Evolutionary conservation across 306 rosid genomes (phyloP).

Genomic region (Quercus ilex): DNA sequence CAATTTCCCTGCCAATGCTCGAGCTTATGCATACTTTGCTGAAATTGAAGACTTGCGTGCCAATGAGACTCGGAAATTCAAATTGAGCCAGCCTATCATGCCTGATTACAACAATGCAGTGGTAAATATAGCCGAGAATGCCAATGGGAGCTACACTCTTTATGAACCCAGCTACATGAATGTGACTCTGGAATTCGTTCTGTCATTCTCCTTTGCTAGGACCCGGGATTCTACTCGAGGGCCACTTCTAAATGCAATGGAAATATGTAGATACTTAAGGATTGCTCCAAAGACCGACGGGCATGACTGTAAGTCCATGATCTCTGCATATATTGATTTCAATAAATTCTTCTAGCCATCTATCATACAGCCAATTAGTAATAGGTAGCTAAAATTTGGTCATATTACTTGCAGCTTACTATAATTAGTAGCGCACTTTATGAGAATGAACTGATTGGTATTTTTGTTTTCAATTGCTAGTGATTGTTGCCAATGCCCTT

Average conservation of each 20-base stretch:
- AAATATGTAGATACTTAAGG: constrained; percentile 70
- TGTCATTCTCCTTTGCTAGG: constrained; percentile 69
- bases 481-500: constrained; percentile 45
- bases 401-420: not conserved
- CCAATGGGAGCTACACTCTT: constrained; percentile 83
- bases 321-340: constrained; percentile 3
- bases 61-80: constrained; percentile 78
- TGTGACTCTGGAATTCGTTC: constrained; percentile 76
- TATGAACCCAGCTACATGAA: constrained; percentile 98
- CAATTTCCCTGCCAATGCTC: constrained; percentile 76
- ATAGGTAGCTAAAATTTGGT: constrained; percentile 1
- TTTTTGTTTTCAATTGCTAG: constrained; percentile 43
- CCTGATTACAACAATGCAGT: constrained; percentile 75
- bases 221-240: constrained; percentile 80
- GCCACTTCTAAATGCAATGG: constrained; percentile 85
- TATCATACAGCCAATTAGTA: not conserved
- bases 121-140: constrained; percentile 95
- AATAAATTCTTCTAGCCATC: constrained; percentile 5
- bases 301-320: constrained; percentile 65
- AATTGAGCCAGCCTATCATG: constrained; percentile 59
- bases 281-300: constrained; percentile 55
- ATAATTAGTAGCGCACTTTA: not conserved
- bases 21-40: constrained; percentile 86
- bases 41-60: constrained; percentile 70
- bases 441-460: constrained; percentile 27